Evolutionary conservation across 352 stramenopile genomes (phyloP), one percentile per base, ranked within the genome.

Genomic region (Globisporangium takayamanum): DNA sequence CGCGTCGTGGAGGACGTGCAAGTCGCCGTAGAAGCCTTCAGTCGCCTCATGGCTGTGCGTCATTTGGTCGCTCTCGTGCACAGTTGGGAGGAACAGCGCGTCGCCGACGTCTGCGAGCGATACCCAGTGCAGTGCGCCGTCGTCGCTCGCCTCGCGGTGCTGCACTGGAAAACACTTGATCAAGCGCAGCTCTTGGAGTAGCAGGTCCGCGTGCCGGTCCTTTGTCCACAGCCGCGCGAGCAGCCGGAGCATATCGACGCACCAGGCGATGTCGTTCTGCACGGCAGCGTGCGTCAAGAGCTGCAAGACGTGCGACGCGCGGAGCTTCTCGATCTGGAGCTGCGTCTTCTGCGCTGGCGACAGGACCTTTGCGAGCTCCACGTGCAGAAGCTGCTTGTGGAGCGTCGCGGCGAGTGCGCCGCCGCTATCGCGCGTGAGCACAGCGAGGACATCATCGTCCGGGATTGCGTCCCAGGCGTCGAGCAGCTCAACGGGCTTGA

Each of bases 121-220:
- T 22, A 76, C 53, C 70, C 70, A 92, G 26, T 50, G 25, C 44
- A 49, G n/a, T 18, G 44, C 10, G 12, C 6, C n/a, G 10, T 28
- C 6, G 28, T 68, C 28, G 30, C 3, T 63, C 18, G 14, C 55
- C 10, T 18, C 57, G 2, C 18, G 54, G 15, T 45, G 50, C n/a
- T 77, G 64, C 22, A 92, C 50, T 1, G 76, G 80, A 47, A 93
- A 90, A 45, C 80, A 93, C 66, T 75, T 76, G 59, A 91, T 76
- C n/a, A 86, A 60, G 16, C 80, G 71, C 33, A 93, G 61, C 62
- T 92, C 83, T 49, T 90, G 71, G 3, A 79, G 56, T 18, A 87
- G 46, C 30, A 90, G 62, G 0, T 53, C 47, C 1, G 67, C 63
- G 51, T 85, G 72, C 8, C 74, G 72, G 53, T 88, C 76, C 36